Evolutionary conservation across 176 grass and related monocot genomes (phyloP).

Genomic region (Puya raimondii): DNA sequence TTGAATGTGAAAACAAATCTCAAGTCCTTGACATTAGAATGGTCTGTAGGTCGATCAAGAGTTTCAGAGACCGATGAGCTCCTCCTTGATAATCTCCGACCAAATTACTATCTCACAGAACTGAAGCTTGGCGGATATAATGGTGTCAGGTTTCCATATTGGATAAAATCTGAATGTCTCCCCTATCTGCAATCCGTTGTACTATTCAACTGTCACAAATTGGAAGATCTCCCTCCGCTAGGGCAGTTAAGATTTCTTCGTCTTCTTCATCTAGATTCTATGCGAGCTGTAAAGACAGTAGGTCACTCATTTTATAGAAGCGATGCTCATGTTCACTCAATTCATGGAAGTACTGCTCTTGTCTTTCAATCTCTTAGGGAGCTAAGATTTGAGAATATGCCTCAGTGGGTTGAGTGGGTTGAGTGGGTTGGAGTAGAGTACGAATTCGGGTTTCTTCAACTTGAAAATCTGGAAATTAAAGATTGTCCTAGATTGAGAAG

Average conservation of each 20-base stretch:
- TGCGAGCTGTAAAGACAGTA: constrained; percentile 3
- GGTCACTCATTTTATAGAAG: neutral
- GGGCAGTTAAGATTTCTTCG: constrained; percentile 10
- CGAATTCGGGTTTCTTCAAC: neutral
- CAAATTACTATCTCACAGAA: constrained; percentile 7
- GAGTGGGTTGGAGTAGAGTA: constrained; percentile 8
- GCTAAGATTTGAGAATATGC: neutral
- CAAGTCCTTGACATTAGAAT: neutral
- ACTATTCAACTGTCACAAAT: neutral
- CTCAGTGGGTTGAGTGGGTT: constrained; percentile 6
- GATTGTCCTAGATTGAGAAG: constrained; percentile 7
- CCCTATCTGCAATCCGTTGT: constrained; percentile 13
- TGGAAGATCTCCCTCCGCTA: constrained; percentile 12
- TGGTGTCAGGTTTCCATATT: constrained; percentile 5
- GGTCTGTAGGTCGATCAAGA: neutral
- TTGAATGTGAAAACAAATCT: constrained; percentile 15
- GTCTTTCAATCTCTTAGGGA: neutral
- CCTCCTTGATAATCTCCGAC: constrained; percentile 23
- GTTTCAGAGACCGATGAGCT: neutral
- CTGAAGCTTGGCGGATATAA: constrained; percentile 11
- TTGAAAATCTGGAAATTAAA: constrained; percentile 5
- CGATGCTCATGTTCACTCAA: neutral
- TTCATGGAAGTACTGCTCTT: neutral
- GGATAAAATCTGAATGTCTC: constrained; percentile 14
- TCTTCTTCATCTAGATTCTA: neutral